phyloP scores from a whole-genome alignment of 305 asterid genomes.

The Solanum aculeatissimum region DNA sequence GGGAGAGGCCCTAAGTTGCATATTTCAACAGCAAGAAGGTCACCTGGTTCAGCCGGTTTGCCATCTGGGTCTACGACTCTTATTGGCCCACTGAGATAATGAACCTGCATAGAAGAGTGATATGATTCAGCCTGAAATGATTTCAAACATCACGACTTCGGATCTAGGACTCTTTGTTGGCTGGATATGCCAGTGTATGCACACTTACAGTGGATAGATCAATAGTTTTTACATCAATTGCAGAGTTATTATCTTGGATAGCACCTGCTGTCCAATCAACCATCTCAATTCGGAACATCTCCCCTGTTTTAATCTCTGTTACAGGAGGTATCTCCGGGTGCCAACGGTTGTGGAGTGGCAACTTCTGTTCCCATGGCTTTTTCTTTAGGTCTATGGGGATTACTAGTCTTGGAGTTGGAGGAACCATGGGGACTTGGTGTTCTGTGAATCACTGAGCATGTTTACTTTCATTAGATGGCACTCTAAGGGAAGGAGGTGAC shows the following conservation, averaged over 20 bases:
- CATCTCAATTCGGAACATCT: constrained; percentile 78
- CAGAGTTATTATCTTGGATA: constrained; percentile 47
- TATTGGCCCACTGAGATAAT: constrained; percentile 89
- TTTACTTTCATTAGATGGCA: background rate
- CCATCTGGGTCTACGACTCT: constrained; percentile 60
- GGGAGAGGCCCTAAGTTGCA: constrained; percentile 92
- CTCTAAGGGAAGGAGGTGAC: background rate
- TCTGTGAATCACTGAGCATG: background rate
- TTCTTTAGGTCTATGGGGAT: constrained; percentile 54
- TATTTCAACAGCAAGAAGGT: constrained; percentile 75
- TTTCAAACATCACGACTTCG: background rate
- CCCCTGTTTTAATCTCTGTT: constrained; percentile 55
- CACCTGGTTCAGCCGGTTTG: constrained; percentile 71
- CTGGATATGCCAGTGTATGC: background rate
- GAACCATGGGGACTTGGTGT: constrained; percentile 17
- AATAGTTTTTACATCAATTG: constrained; percentile 57
- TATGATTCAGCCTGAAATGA: background rate
- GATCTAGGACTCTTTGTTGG: background rate
- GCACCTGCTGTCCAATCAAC: constrained; percentile 83
- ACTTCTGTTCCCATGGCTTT: constrained; percentile 63
- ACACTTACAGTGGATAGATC: constrained; percentile 59
- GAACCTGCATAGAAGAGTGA: constrained; percentile 36
- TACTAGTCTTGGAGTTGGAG: constrained; percentile 50
- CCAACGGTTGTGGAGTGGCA: constrained; percentile 88
- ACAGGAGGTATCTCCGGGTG: constrained; percentile 68